Evolutionary conservation across 768 basidiomycete species (phyloP).

Genomic region (Grammothele lineata): DNA sequence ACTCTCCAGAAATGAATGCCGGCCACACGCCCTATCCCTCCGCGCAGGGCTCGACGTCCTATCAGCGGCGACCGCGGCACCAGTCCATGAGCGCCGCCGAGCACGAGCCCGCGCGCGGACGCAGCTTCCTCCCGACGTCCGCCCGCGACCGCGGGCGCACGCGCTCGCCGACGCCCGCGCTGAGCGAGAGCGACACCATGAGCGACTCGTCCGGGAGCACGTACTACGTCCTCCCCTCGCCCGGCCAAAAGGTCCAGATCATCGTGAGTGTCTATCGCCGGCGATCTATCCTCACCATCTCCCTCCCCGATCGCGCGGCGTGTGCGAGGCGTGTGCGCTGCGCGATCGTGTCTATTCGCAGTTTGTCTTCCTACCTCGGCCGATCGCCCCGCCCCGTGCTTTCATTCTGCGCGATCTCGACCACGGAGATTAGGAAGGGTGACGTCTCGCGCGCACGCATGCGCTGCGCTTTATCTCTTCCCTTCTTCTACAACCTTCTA

Average conservation of each 20-base stretch:
- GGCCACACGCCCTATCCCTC: slow-evolving; percentile 40
- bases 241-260: slow-evolving; percentile 72
- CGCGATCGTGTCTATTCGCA: not conserved
- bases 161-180: slow-evolving; percentile 29
- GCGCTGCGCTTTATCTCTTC: not conserved
- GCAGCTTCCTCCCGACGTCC: slow-evolving; percentile 9
- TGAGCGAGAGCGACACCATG: slow-evolving; percentile 29
- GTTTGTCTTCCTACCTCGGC: not conserved
- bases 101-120: slow-evolving; percentile 12
- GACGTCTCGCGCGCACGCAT: not conserved
- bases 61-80: slow-evolving; percentile 5
- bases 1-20: slow-evolving; percentile 29
- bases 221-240: slow-evolving; percentile 68
- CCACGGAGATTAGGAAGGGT: slow-evolving; percentile 9
- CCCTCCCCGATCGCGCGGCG: slow-evolving; percentile 5
- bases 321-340: slow-evolving; percentile 11
- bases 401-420: slow-evolving; percentile 6
- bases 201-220: slow-evolving; percentile 64
- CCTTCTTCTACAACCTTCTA: not conserved
- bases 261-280: slow-evolving; percentile 63
- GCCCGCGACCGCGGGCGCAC: slow-evolving; percentile 21
- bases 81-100: slow-evolving; percentile 1
- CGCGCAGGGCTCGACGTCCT: slow-evolving; percentile 26
- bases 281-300: too few species aligned
- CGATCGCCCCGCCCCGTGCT: slow-evolving; percentile 10